Base-by-base conservation (phyloP, 2,329 filamentous ascomycete species). In the Cercospora sp. region DNA sequence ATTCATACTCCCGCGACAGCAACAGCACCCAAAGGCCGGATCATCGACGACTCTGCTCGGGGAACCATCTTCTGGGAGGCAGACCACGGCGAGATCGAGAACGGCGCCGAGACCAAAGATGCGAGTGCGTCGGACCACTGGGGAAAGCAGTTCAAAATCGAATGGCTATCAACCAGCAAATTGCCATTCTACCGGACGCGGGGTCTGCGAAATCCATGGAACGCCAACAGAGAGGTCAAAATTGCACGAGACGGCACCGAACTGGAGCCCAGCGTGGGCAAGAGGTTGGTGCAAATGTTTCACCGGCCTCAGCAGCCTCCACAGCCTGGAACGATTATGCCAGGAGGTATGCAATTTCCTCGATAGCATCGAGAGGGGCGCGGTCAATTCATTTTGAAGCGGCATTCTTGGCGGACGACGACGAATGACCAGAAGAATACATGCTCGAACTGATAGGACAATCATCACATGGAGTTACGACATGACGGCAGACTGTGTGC, bases 11-110 rank as follows among this genome's bases (percentile, higher is more conserved):
- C 90, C 66, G 89, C 92, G 18, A 96, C 91, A 0, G 89, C 91
- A 59, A 90, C 86, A 62, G 90, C 91, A 2, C 94, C 94, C 0
- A 90, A 87, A 75, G 94, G 94, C 26, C 89, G 89, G 64, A 96
- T 98, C 67, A 94, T 97, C 58, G 93, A 97, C 75, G 94, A 98
- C 77, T 94, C 92, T 3, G 91, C 92, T 0, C 87, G 94, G n/a
- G 94, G 94, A 0, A 97, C 94, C 0, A 97, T 97, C 48, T 98
- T 98, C 75, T 98, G 94, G 94, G 94, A 98, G 78, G 90, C 90
- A 6, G 90, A 94, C 60, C 80, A 84, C 33, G 81, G 67, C 18
- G 69, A 63, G 3, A 80, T 31, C 74, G 55, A 33, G 1, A 55
- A 55, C 3, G 63, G 78, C 20, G 81, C 74, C 76, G 74, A 62